Evolutionary conservation across 2,329 filamentous ascomycete genomes (phyloP), one percentile per base, ranked within the genome.

Genomic region (Exophiala xenobiotica): DNA sequence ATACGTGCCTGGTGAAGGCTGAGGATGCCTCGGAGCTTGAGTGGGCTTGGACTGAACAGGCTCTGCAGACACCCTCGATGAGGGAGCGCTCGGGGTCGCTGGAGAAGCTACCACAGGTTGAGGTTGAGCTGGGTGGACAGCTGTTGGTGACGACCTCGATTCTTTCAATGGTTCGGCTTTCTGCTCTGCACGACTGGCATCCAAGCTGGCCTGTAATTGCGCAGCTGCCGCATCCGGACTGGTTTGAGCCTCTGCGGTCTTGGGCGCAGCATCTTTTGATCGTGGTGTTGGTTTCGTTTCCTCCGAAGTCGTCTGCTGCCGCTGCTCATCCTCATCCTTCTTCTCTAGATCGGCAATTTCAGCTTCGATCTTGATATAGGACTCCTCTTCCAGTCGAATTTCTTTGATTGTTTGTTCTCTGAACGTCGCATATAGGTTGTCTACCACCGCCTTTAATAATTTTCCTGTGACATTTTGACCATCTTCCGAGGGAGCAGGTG

Each of bases 351-450:
- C 78, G 31, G 76, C 73, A 44, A 95, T 81, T 59, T 96, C 86
- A 52, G 75, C 76, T 67, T 83, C 79, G 37, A 92, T 70, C 14
- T 72, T 71, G 20, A 79, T 77, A 64, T 86, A 87, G 45, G 75
- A 77, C 52, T 76, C 78, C 72, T 96, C 91, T 56, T 93, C 86
- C 49, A 87, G 81, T 52, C 80, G 77, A 53, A 96, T 88, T 63
- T 86, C 79, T 49, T 75, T 74, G n/a, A 90, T 78, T 42, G 86
- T 75, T 37, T 85, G 75, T 39, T 86, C 81, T 57, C 84, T 80
- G 67, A 95, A 96, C 56, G 81, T 78, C 9, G 80, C 78, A 65
- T 93, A 95, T 1, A 96, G 76, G 58, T 85, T 82, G 51, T 85
- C 77, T 41, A 95, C 80, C 38, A 96, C 72, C 2, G 53, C 49